Percentiles rank a stretch among this genome's conserved stretches.
Conservation (phyloP, 2,329 filamentous ascomycete species). For the Fusarium coicis region DNA sequence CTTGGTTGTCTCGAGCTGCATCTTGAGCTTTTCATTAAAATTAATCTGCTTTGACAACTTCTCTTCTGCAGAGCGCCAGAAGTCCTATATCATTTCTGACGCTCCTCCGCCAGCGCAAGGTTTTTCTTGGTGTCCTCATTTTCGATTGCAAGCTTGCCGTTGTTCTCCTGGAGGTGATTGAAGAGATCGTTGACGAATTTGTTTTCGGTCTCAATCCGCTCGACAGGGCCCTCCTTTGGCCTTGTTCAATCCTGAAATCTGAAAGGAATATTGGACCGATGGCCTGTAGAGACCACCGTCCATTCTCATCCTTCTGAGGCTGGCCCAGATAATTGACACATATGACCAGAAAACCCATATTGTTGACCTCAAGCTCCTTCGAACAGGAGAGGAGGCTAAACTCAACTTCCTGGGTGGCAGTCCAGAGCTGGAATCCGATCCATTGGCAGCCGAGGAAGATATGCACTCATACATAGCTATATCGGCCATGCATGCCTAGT, state of each 20-base stretch:
- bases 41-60: too few relatives aligned
- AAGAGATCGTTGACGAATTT: neutral
- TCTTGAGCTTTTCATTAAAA: too few relatives aligned
- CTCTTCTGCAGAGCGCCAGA: neutral
- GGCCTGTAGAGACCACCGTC: too few relatives aligned
- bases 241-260: neutral
- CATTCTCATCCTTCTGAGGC: too few relatives aligned
- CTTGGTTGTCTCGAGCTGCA: too few relatives aligned
- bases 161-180: neutral
- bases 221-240: neutral
- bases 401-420: neutral
- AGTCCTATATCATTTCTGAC: neutral
- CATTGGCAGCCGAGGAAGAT: neutral
- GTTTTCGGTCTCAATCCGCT: neutral
- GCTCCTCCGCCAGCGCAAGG: neutral
- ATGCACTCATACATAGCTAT: neutral
- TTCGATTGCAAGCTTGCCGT: accelerated
- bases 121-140: accelerated
- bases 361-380: neutral
- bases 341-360: neutral
- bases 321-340: neutral
- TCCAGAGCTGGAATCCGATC: neutral
- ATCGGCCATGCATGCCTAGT: neutral
- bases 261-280: neutral
- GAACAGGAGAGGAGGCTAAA: neutral